Base-by-base conservation (phyloP, 164 flowering plant genomes). In the Umbilicus rupestris region DNA sequence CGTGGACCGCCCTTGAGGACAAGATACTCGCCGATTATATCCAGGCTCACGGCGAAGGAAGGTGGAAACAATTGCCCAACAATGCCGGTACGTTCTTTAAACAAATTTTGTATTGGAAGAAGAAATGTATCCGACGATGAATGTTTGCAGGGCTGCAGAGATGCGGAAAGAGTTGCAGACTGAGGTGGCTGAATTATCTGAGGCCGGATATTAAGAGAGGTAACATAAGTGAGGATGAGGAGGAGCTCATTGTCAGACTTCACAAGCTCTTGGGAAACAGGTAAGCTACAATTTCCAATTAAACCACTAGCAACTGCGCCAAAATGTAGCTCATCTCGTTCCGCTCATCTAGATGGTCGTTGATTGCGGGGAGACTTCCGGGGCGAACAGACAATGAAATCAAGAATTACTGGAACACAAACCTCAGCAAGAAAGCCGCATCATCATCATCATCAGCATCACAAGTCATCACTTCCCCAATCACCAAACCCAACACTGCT, bases 361-460 rank as follows among this genome's bases (percentile, higher is more conserved):
- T 78, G 47, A 78, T 78, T n/a, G 81, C 81, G 3, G 79, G 81
- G 24, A 75, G 81, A 49, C 70, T 78, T 62, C 81, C 78, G 29
- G 79, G 76, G 57, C 72, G 79, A 73, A 76, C 79, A 73, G 79
- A 76, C 76, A 76, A 76, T 76, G 79, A 76, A 73, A 76, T 76
- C 31, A 76, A 76, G 64, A 76, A 76, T 66, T 73, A 76, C 66
- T 76, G 76, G 81, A 78, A 78, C 70, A 78, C 78, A 31, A 78
- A 69, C 30, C 58, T 78, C 7, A 67, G 77, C 24, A 78, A 73
- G 26, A 76, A 63, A 67, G 30, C 68, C 1, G 20, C 58, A 28
- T 26, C 17, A 31, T 3, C 37, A 66, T 22, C 29, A 64, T 16
- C 22, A n/a, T 50, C 57, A 50, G 19, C 52, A n/a, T 24, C 2